These are phyloP conservation scores for Aspergillus glaucus DNA, from an alignment of 2,329 filamentous ascomycete species.

Conservation along the genomic window DNA sequence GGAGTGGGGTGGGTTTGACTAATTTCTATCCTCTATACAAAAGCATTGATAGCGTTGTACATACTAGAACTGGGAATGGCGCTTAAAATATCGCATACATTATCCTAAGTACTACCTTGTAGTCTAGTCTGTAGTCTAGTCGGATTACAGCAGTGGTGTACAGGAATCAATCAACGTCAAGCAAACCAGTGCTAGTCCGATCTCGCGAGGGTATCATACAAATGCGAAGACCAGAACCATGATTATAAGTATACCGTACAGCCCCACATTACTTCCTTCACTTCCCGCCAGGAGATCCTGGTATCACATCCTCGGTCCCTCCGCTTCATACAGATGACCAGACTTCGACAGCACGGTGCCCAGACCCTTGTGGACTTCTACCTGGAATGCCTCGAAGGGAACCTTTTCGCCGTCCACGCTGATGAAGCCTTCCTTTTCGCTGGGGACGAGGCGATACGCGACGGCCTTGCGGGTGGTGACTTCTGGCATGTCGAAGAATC, in stretches of 20 bases:
- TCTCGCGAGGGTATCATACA: constrained; percentile 29
- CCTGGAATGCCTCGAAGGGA: constrained; percentile 84
- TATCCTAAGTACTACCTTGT: too few species aligned
- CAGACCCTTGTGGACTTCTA: constrained; percentile 74
- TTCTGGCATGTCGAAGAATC: constrained; percentile 71
- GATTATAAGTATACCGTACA: constrained; percentile 4
- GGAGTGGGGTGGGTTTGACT: constrained; percentile 63
- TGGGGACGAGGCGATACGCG: constrained; percentile 80
- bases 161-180: constrained; percentile 4
- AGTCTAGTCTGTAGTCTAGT: too few species aligned
- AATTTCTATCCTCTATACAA: constrained; percentile 31
- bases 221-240: constrained; percentile 14
- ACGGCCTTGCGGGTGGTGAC: constrained; percentile 77
- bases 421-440: constrained; percentile 70
- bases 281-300: too few species aligned
- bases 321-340: constrained; percentile 63
- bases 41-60: constrained; percentile 1
- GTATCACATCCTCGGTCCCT: constrained; percentile 21
- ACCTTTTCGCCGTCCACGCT: constrained; percentile 89
- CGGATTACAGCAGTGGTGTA: background rate
- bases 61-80: background rate
- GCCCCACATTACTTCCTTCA: too few species aligned
- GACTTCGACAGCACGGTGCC: constrained; percentile 78
- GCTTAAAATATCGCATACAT: too few species aligned
- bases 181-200: constrained; percentile 10